A percentile compares a stretch with the other conserved stretches of the same genome.
Conservation (phyloP, 2,329 filamentous ascomycete species). For the Ophiostoma pallidulum region DNA sequence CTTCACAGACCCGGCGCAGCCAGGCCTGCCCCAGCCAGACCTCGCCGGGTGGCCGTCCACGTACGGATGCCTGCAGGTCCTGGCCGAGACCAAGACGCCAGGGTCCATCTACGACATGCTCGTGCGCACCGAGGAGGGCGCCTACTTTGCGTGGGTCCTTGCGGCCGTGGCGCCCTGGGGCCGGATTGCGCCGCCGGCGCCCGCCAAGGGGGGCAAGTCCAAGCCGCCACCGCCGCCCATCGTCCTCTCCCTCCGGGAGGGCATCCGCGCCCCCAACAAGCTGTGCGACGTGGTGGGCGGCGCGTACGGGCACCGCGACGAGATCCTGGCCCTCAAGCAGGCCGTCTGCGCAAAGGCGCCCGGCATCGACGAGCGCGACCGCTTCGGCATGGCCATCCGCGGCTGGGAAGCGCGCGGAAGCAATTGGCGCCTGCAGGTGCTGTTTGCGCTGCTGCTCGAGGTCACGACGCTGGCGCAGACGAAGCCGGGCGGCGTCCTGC, state of each 20-base stretch:
- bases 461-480: constrained; percentile 27
- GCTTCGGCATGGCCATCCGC: constrained; percentile 64
- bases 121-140: constrained; percentile 52
- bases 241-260: constrained; percentile 60
- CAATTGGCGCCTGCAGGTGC: constrained; percentile 62
- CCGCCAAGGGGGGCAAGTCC: background rate
- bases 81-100: constrained; percentile 35
- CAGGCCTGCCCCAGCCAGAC: constrained; percentile 45
- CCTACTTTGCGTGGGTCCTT: constrained; percentile 69
- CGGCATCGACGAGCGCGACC: constrained; percentile 46
- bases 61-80: constrained; percentile 52
- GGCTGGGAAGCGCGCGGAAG: constrained; percentile 53
- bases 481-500: constrained; percentile 3
- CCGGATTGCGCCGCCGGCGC: constrained; percentile 34
- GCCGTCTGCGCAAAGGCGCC: constrained; percentile 35
- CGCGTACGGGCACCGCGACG: constrained; percentile 16
- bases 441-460: constrained; percentile 60
- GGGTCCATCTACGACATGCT: constrained; percentile 45
- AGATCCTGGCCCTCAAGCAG: constrained; percentile 34
- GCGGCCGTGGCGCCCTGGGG: constrained; percentile 68
- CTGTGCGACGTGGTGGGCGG: constrained; percentile 51
- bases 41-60: constrained; percentile 50
- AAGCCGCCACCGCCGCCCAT: constrained; percentile 41
- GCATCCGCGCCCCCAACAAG: constrained; percentile 71
- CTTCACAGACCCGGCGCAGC: constrained; percentile 58